Conservation (phyloP, 2,329 filamentous ascomycete species). For the Aspergillus aculeatinus region DNA sequence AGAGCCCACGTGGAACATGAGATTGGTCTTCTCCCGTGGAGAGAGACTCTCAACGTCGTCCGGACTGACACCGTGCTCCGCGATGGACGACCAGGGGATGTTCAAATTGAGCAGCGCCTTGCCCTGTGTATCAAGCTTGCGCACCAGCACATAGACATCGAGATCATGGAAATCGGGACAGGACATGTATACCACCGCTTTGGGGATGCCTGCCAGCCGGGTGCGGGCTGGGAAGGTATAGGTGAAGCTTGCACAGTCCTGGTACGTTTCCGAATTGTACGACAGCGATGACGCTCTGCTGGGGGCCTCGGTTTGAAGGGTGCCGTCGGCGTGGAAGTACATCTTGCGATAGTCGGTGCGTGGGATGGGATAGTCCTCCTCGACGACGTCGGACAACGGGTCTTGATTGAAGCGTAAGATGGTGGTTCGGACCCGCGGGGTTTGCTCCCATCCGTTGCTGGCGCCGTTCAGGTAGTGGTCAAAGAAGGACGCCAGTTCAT, state of each 20-base stretch:
- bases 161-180: conserved; percentile 15
- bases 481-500: conserved; percentile 9
- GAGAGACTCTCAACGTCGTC: conserved; percentile 1
- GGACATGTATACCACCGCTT: conserved; percentile 14
- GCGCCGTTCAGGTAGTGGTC: conserved; percentile 11
- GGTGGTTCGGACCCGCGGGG: conserved; percentile 12
- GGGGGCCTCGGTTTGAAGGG: background rate
- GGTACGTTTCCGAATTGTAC: conserved; percentile 9
- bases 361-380: conserved; percentile 10
- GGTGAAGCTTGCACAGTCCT: conserved; percentile 13
- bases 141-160: conserved; percentile 10
- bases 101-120: conserved; percentile 12
- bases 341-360: conserved; percentile 12
- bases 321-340: conserved; percentile 7
- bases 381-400: conserved; percentile 5
- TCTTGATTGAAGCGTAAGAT: conserved; percentile 10
- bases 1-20: conserved; percentile 6
- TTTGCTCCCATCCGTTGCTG: conserved; percentile 11
- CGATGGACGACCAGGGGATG: conserved; percentile 9
- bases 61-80: background rate
- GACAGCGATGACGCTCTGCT: background rate
- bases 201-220: conserved; percentile 13
- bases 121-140: conserved; percentile 9
- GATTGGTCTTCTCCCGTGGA: conserved; percentile 3
- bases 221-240: conserved; percentile 8